A percentile compares a stretch with the other conserved stretches of the same genome.
These are phyloP conservation scores for Escovopsis sp. DNA, from an alignment of 2,329 filamentous ascomycete species.

Conservation along the genomic window DNA sequence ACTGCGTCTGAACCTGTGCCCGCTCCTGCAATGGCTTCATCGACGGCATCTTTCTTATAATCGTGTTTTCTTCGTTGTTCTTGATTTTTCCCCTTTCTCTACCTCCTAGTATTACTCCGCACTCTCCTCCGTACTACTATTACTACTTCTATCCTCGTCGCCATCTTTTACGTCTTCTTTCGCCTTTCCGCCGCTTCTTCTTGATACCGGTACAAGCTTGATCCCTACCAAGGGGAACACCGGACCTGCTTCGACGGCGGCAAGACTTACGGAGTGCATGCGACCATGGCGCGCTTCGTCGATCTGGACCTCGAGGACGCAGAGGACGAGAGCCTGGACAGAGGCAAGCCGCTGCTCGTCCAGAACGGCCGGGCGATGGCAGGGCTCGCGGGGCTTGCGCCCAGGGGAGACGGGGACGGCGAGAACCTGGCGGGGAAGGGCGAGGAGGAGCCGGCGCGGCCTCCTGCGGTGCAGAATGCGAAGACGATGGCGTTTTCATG, in stretches of 20 bases:
- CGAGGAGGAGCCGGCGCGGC: background rate
- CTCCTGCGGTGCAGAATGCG: constrained; percentile 6
- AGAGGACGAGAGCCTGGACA: constrained; percentile 4
- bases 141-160: background rate
- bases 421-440: background rate
- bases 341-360: constrained; percentile 1
- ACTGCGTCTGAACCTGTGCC: background rate
- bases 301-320: constrained; percentile 8
- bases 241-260: background rate
- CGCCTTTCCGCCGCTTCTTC: background rate
- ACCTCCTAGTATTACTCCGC: too few relatives aligned
- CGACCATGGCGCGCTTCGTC: constrained; percentile 12
- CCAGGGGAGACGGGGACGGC: background rate
- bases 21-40: constrained; percentile 6
- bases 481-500: constrained; percentile 20
- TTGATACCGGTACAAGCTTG: background rate
- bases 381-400: background rate
- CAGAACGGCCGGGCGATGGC: background rate
- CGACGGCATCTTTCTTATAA: constrained; percentile 4
- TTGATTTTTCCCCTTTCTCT: background rate
- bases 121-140: too few relatives aligned
- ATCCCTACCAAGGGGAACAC: background rate
- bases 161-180: background rate
- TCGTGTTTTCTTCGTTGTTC: background rate
- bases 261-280: background rate